phyloP scores from a whole-genome alignment of 2,329 filamentous ascomycete genomes.

The Coleophoma eucalyptorum region DNA sequence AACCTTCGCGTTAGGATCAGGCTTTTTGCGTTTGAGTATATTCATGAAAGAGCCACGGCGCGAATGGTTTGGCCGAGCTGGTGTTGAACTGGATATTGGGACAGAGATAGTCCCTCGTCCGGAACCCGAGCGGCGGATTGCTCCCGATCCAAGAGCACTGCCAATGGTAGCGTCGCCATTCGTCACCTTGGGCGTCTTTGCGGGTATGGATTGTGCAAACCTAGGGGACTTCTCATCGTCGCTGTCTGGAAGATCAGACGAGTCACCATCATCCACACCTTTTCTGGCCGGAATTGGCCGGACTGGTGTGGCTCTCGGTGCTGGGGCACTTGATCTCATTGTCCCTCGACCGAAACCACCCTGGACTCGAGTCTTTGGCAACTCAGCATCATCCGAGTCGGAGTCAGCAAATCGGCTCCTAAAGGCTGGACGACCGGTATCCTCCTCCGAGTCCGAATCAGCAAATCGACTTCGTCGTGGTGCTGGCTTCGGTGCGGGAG shows the following conservation, averaged over 20 bases:
- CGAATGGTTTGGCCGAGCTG: conserved; percentile 25
- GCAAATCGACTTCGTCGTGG: conserved; percentile 23
- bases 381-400: conserved; percentile 52
- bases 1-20: conserved; percentile 45
- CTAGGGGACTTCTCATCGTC: conserved; percentile 43
- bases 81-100: conserved; percentile 3
- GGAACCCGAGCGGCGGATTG: conserved; percentile 33
- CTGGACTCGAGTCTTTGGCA: conserved; percentile 4
- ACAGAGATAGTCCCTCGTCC: conserved; percentile 25
- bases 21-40: conserved; percentile 63
- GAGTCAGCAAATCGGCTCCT: conserved; percentile 57
- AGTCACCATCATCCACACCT: conserved; percentile 52
- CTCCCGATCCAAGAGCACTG: conserved; percentile 18
- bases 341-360: conserved; percentile 6
- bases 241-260: conserved; percentile 58
- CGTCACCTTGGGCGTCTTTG: conserved; percentile 2
- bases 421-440: conserved; percentile 23
- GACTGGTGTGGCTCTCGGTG: not conserved
- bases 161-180: conserved; percentile 14
- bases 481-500: conserved; percentile 11
- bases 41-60: conserved; percentile 50
- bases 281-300: conserved; percentile 33
- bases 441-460: conserved; percentile 29
- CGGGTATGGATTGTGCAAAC: conserved; percentile 1
- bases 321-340: conserved; percentile 16